Conservation (phyloP, 495 filamentous ascomycete species). For the Xylaria flabelliformis region DNA sequence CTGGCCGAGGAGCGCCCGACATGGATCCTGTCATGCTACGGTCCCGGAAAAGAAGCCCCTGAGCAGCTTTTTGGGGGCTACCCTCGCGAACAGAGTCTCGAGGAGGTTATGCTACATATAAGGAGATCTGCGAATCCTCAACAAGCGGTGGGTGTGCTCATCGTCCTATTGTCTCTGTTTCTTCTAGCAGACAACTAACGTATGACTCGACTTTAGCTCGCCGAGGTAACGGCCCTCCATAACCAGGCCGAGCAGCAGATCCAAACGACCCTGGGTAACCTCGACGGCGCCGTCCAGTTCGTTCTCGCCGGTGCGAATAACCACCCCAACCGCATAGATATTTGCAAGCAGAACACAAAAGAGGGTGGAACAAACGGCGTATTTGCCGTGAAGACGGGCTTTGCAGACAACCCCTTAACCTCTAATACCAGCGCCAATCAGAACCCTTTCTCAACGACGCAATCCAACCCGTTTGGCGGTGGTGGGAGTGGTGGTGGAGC, state of each 20-base stretch:
- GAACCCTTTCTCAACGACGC: constrained; percentile 45
- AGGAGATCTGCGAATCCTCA: constrained; percentile 67
- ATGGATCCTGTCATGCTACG: constrained; percentile 88
- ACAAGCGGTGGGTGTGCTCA: constrained; percentile 57
- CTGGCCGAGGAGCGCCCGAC: constrained; percentile 71
- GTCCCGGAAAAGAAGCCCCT: constrained; percentile 72
- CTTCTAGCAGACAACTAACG: constrained; percentile 1
- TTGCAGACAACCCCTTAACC: constrained; percentile 34
- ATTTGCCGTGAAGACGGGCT: constrained; percentile 35
- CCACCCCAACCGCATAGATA: constrained; percentile 83
- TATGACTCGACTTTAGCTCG: constrained; percentile 44
- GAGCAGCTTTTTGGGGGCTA: constrained; percentile 80
- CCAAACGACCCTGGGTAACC: constrained; percentile 65
- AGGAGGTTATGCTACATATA: constrained; percentile 77
- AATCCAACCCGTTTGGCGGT: constrained; percentile 35
- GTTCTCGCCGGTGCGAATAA: constrained; percentile 69
- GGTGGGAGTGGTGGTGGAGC: constrained; percentile 10
- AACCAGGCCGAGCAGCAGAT: constrained; percentile 71
- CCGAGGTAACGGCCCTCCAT: constrained; percentile 66
- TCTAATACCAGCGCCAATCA: constrained; percentile 33
- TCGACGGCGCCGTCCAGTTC: constrained; percentile 75
- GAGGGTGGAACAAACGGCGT: constrained; percentile 43
- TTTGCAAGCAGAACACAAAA: constrained; percentile 55
- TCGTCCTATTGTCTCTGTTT: background rate
- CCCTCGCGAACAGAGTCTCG: constrained; percentile 79